Conservation (phyloP, 2,329 filamentous ascomycete species). For the Colletotrichum simmondsii region DNA sequence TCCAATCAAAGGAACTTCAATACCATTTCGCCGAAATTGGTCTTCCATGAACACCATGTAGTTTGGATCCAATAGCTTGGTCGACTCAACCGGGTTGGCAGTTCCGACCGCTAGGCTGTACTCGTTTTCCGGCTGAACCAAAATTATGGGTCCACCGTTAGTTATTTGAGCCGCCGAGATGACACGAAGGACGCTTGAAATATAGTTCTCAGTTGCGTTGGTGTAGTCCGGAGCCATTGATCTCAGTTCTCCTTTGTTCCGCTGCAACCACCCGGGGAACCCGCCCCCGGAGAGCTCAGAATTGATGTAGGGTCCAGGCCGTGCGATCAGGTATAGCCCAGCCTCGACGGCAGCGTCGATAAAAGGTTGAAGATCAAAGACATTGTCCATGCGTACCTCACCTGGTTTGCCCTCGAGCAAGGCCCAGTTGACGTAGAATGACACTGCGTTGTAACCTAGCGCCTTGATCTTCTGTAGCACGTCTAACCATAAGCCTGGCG, state of each 20-base stretch:
- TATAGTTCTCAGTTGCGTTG: conserved; percentile 71
- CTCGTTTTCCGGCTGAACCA: conserved; percentile 80
- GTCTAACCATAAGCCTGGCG: conserved; percentile 64
- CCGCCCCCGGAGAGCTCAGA: conserved; percentile 76
- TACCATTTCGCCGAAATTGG: conserved; percentile 70
- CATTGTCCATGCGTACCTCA: conserved; percentile 71
- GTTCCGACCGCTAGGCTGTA: conserved; percentile 51
- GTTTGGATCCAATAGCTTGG: conserved; percentile 66
- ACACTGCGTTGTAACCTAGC: conserved; percentile 76
- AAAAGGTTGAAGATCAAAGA: conserved; percentile 77
- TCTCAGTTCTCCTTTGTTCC: conserved; percentile 67
- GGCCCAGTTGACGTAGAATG: conserved; percentile 79
- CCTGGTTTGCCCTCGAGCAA: conserved; percentile 76
- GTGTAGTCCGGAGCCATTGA: conserved; percentile 67
- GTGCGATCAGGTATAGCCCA: conserved; percentile 76
- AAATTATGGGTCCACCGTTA: conserved; percentile 77
- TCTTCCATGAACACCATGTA: conserved; percentile 76
- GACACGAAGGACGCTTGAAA: conserved; percentile 64
- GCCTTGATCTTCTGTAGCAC: conserved; percentile 81
- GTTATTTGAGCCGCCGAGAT: conserved; percentile 79
- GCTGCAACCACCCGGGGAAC: conserved; percentile 78
- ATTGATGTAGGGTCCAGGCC: conserved; percentile 76
- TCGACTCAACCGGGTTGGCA: not conserved
- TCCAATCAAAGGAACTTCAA: conserved; percentile 75
- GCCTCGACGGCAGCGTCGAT: conserved; percentile 74